Base-by-base conservation (phyloP, 129 eudicot species). In the Artemisia argyi region DNA sequence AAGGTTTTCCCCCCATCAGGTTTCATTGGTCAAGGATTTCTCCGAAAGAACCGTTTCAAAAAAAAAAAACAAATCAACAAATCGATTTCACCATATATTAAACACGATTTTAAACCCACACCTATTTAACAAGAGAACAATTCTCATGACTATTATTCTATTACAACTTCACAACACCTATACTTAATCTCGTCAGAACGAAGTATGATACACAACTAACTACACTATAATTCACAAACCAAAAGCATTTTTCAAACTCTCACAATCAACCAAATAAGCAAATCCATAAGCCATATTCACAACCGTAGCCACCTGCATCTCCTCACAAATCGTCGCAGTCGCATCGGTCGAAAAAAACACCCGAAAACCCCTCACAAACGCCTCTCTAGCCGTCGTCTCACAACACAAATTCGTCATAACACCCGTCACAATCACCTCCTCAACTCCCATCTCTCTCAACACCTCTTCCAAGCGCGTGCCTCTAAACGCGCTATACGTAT, bases 361-460 rank as follows among this genome's bases (percentile, higher is more conserved):
- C 62, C 98, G 56, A 61, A 92, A 89, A 32, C 98, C 98, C 50
- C 94, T 87, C 71, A 87, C 86, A 18, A 81, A 92, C 46, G 96
- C 98, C 14, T 92, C 98, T 11, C 98, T 82, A 15, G 98, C 98
- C 46, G 95, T 85, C 61, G 98, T 92, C 72, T 92, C 98, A 49
- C 98, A 92, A 56, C 98, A 92, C 73, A 92, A 47, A 44, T 92
- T 92, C 44, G 98, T 92, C 98, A 92, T 92, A 6, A 92, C 98
- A n/a, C 98, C 96, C 4, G 85, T 78, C 65, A 92, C 82, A 18
- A 92, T 92, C 57, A 92, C 96, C 70, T 92, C 98, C 81, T 89
- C 85, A 77, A 83, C 90, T 4, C 89, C 96, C 88, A 87, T 85
- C 74, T 78, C 89, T 74, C 32, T 73, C 82, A 92, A 74, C 72